phyloP scores from a whole-genome alignment of 495 filamentous ascomycete genomes.

The Penicillium cosmopolitanum region DNA sequence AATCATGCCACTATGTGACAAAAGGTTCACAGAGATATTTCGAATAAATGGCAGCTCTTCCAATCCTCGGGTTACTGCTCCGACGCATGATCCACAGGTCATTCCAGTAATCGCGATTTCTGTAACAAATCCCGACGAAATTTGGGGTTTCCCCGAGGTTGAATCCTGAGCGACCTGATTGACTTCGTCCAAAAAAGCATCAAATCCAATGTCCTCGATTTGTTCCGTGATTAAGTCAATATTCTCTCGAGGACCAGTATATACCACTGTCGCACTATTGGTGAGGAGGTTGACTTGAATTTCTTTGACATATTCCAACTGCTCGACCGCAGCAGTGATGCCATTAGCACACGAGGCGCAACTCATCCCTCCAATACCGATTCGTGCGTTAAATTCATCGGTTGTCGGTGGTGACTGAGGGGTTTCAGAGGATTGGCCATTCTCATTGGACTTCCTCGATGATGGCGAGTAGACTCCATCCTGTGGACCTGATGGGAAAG shows the following conservation, averaged over 20 bases:
- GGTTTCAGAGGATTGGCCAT: slow-evolving; percentile 6
- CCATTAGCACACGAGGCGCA: slow-evolving; percentile 63
- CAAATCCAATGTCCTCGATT: slow-evolving; percentile 61
- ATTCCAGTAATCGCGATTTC: slow-evolving; percentile 78
- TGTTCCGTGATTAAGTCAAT: slow-evolving; percentile 47
- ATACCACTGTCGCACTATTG: slow-evolving; percentile 56
- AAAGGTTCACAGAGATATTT: slow-evolving; percentile 67
- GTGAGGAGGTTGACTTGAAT: slow-evolving; percentile 62
- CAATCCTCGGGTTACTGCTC: slow-evolving; percentile 64
- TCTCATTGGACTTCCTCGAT: neutral
- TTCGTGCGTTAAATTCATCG: slow-evolving; percentile 43
- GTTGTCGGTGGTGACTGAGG: neutral
- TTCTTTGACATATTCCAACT: slow-evolving; percentile 55
- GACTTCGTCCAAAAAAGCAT: slow-evolving; percentile 53
- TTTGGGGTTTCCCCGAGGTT: slow-evolving; percentile 3
- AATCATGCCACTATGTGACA: slow-evolving; percentile 72
- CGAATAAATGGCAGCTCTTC: slow-evolving; percentile 65
- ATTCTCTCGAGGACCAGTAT: slow-evolving; percentile 45
- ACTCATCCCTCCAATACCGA: slow-evolving; percentile 68
- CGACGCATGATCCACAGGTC: slow-evolving; percentile 80
- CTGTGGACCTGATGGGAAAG: neutral
- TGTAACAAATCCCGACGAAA: slow-evolving; percentile 43
- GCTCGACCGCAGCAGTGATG: slow-evolving; percentile 54
- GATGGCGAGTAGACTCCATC: neutral
- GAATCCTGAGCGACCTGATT: slow-evolving; percentile 32